Evolutionary conservation across 805 yeast species (phyloP), one percentile per base, ranked within the genome.

Genomic region (Wickerhamiella cacticola): DNA sequence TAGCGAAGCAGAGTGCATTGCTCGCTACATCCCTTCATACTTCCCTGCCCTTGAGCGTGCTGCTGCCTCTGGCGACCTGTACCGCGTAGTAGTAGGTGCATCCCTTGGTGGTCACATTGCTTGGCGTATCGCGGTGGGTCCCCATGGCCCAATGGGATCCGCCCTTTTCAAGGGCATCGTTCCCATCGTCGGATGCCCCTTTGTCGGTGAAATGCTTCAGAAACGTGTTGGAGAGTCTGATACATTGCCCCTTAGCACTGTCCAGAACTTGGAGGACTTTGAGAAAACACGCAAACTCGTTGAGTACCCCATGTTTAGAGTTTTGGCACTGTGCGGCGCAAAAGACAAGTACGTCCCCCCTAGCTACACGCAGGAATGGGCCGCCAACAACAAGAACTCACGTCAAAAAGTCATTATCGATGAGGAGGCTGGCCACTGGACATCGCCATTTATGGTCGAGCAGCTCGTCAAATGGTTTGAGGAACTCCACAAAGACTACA

Each of bases 51-150:
- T 56, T 55, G 19, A 53, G 55, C 46, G 66, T 48, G 57, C 59
- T 34, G 34, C 48, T 24, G 22, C 50, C 43, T 50, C 70, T 16
- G 46, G 51, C 34, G 51, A 70, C 57, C 43, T 48, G n/a, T 25
- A 33, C 16, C 40, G 49, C 13, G 65, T 72, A 38, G 59, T 73
- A 24, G 55, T 68, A 10, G 83, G 82, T 1, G 65, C 66, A 35
- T 75, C 80, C 0, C 63, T 76, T 40, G 81, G 82, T 2, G 82
- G 76, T 0, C 80, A 78, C 58, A 65, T 71, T n/a, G 64, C 71
- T 25, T 73, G 74, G 65, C 60, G 59, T 71, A 53, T 68, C 61
- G 59, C 76, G 67, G 18, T 56, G 60, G 42, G 51, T 64, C 66
- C 54, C 71, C 74, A 3, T 58, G 65, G 45, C 68, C 70, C 15